These are phyloP conservation scores for Yamadazyma olivae DNA, from an alignment of 805 yeast species.

Conservation along the genomic window DNA sequence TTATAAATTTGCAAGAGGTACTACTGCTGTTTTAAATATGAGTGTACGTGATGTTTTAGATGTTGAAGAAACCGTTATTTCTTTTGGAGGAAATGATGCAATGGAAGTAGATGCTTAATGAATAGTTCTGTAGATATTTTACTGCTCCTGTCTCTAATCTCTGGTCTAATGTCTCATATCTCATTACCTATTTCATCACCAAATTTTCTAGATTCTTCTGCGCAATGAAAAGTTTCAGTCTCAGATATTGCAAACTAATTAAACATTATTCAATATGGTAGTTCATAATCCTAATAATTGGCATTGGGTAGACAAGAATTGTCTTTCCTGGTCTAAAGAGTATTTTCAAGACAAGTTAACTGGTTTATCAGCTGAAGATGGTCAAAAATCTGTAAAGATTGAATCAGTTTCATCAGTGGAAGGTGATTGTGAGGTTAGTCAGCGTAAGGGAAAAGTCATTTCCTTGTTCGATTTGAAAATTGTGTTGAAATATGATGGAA, in stretches of 20 bases:
- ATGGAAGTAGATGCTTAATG: conserved; percentile 43
- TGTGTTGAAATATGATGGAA: conserved; percentile 46
- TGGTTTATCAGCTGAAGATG: conserved; percentile 41
- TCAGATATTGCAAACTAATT: no score
- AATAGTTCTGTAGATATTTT: neutral
- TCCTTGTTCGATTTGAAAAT: conserved; percentile 81
- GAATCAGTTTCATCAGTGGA: conserved; percentile 58
- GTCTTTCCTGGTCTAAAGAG: conserved; percentile 83
- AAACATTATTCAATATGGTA: conserved; percentile 56
- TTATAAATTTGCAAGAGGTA: conserved; percentile 86
- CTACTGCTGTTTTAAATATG: conserved; percentile 82
- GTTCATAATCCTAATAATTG: conserved; percentile 97
- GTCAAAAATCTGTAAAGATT: conserved; percentile 33
- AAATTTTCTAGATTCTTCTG: no score
- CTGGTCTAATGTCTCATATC: no score
- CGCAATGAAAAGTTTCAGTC: neutral
- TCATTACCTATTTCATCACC: no score
- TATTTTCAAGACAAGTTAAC: conserved; percentile 66
- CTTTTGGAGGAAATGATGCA: conserved; percentile 33
- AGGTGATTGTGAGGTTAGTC: conserved; percentile 97
- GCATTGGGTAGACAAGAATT: conserved; percentile 99
- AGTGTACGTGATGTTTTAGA: conserved; percentile 64
- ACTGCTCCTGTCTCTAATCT: neutral
- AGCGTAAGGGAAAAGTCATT: conserved; percentile 94
- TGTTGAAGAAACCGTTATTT: conserved; percentile 60